Base-by-base conservation (phyloP, 1,139 yeast genomes). In the Candida smagusa region DNA sequence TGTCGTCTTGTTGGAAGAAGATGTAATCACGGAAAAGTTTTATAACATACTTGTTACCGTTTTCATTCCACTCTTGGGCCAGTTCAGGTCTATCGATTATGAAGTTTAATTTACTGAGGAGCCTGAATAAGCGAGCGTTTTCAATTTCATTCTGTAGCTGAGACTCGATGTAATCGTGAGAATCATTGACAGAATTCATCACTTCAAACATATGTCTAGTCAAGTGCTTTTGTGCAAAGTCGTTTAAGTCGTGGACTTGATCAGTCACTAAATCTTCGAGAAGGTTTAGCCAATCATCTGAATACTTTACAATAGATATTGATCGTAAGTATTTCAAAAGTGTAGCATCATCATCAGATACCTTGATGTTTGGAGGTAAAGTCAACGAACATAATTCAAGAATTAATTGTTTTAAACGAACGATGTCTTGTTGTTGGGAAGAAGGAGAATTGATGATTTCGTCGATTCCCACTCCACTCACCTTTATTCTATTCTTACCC, bases 61-160 rank as follows among this genome's bases (percentile, higher is more conserved):
- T 74, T 49, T 84, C 94, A 3, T 81, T 73, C 90, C 94, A 84
- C 26, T 53, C 58, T 22, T 23, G 34, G 7, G 31, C 6, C 12
- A 12, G 31, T 9, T 83, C 94, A 3, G 94, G 87, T 44, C 94
- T 72, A 47, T 85, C 94, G 43, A 83, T 69, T 31, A 89, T 77
- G 48, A 84, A 84, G 52, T 87, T 88, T 36, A 92, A 65, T 62
- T 94, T 92, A 42, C 89, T 72, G 53, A 92, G 65, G 30, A 94
- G 68, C 43, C 98, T 73, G 50, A 90, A 89, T 25, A 92, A 63
- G 42, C 98, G 71, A 4, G 88, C 95, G 60, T 92, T 92, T 58
- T 92, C 98, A 24, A 90, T 65, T 58, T 92, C 97, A 36, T 76
- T 72, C 21, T 79, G 59, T 30, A 94, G 63, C 46, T 79, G 80